phyloP scores from a whole-genome alignment of 805 yeast genomes.

The Wickerhamomyces ciferrii region DNA sequence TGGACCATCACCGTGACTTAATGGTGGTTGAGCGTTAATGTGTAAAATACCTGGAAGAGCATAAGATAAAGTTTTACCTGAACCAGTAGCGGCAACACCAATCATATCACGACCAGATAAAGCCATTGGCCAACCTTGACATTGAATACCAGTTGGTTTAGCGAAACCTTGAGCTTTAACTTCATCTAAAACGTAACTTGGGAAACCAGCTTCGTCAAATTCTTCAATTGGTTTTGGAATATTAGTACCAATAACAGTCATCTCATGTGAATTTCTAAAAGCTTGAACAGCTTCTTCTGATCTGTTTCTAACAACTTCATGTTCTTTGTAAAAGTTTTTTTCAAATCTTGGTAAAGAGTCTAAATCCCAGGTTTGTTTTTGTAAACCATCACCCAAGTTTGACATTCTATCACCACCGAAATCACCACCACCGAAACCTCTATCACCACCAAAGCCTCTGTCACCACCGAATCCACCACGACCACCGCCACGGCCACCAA shows the following conservation, averaged over 20 bases:
- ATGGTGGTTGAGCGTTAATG: conserved; percentile 95
- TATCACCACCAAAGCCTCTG: conserved; percentile 31
- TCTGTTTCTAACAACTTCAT: conserved; percentile 71
- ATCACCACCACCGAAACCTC: conserved; percentile 32
- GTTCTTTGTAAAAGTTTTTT: conserved; percentile 91
- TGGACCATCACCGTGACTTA: conserved; percentile 95
- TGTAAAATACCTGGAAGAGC: conserved; percentile 97
- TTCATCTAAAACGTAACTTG: conserved; percentile 85
- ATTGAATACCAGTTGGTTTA: conserved; percentile 92
- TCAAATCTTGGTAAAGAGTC: conserved; percentile 81
- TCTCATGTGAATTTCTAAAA: conserved; percentile 80
- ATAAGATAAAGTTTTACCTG: conserved; percentile 97
- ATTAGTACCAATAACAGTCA: conserved; percentile 78
- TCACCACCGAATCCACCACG: conserved; percentile 35
- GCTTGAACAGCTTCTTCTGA: conserved; percentile 63
- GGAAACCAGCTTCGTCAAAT: conserved; percentile 98
- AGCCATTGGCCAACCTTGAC: conserved; percentile 99
- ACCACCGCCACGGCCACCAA: conserved; percentile 36
- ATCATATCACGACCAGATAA: conserved; percentile 97
- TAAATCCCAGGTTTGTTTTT: conserved; percentile 77
- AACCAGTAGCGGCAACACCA: conserved; percentile 98
- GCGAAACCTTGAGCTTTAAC: conserved; percentile 91
- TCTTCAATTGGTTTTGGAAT: conserved; percentile 91
- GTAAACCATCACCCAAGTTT: conserved; percentile 47
- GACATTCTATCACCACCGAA: conserved; percentile 37